Evolutionary conservation across 805 yeast species (phyloP).

Genomic region (Clavispora asparagi): DNA sequence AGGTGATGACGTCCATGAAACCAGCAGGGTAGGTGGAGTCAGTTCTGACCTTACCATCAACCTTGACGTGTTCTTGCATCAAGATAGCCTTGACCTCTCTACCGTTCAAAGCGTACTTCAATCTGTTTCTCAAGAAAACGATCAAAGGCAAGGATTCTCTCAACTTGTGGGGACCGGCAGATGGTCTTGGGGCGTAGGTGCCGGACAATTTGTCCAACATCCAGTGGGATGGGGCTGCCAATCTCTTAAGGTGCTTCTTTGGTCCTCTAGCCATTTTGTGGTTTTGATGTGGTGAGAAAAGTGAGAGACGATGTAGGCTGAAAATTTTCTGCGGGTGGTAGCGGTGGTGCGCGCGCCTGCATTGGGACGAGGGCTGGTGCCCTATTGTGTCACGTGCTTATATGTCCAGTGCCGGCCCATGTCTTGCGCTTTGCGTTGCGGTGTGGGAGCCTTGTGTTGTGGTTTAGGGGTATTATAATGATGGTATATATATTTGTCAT

Average conservation of each 20-base stretch:
- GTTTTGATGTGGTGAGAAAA: constrained; percentile 3
- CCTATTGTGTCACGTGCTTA: neutral
- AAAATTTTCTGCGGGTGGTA: constrained; percentile 11
- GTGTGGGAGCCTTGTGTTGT: too few species aligned
- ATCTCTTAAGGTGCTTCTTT: constrained; percentile 33
- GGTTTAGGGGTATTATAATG: too few species aligned
- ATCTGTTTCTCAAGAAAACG: constrained; percentile 30
- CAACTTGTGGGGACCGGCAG: constrained; percentile 32
- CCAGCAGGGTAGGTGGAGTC: constrained; percentile 30
- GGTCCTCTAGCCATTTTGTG: constrained; percentile 74
- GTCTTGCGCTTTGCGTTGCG: too few species aligned
- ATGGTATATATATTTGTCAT: too few species aligned
- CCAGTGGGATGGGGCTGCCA: constrained; percentile 36
- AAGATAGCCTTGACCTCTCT: constrained; percentile 31
- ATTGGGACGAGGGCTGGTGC: constrained; percentile 4
- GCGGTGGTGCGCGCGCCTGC: constrained; percentile 1
- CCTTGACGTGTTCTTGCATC: constrained; percentile 31
- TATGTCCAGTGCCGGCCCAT: too few species aligned
- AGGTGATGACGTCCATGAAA: constrained; percentile 28
- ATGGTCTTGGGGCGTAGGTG: constrained; percentile 31
- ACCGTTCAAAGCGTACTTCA: constrained; percentile 31
- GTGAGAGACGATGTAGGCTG: neutral
- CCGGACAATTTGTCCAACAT: constrained; percentile 36
- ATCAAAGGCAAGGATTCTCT: constrained; percentile 31
- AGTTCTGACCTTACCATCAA: constrained; percentile 31